phyloP scores from a whole-genome alignment of 2,329 filamentous ascomycete species.

The Mycosphaerelloides madeirae region DNA sequence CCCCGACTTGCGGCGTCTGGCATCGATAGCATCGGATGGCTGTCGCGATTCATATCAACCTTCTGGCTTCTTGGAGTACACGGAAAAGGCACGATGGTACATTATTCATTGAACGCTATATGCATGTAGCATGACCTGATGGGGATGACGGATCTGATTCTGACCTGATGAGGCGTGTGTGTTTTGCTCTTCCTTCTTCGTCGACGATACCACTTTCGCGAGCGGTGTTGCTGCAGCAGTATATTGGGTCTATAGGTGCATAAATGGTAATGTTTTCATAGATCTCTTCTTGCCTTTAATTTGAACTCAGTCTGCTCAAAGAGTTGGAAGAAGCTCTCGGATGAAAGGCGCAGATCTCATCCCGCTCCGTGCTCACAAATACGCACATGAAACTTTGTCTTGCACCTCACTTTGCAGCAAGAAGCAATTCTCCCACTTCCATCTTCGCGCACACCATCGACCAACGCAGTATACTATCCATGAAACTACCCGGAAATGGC shows the following conservation, averaged over 20 bases:
- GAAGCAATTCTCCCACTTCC: no score
- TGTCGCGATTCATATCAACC: background rate
- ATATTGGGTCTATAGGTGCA: background rate
- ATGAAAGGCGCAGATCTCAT: no score
- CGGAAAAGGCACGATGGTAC: background rate
- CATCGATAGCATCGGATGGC: background rate
- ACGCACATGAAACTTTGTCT: no score
- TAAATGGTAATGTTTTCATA: background rate
- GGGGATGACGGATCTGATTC: background rate
- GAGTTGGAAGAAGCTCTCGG: no score
- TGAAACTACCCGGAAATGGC: no score
- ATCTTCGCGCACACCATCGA: no score
- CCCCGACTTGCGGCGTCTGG: background rate
- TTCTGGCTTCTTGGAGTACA: background rate
- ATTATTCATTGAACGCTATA: background rate
- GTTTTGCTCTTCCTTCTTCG: background rate
- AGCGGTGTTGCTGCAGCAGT: background rate
- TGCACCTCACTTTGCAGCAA: no score
- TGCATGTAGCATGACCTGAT: background rate
- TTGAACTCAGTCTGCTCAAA: no score
- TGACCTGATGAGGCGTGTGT: background rate
- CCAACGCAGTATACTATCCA: no score
- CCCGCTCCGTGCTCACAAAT: no score
- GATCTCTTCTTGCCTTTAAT: background rate
- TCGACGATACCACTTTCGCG: constrained; percentile 2